phyloP scores from a whole-genome alignment of 768 basidiomycete genomes.

The Rhodotorula graminis region DNA sequence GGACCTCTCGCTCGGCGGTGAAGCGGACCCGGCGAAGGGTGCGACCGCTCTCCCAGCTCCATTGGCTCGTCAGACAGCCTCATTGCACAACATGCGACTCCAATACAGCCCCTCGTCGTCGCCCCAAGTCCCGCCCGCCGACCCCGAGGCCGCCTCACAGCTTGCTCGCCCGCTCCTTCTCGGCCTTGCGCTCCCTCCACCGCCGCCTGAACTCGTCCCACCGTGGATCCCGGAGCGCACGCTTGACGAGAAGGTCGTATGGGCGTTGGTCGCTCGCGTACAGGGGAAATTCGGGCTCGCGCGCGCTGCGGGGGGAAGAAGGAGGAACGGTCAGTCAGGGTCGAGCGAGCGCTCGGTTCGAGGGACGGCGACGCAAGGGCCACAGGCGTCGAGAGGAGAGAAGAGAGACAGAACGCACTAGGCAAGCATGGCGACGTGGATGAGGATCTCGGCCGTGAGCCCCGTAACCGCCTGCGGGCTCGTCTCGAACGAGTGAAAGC shows the following conservation, averaged over 20 bases:
- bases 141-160: too few species aligned
- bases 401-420: slow-evolving; percentile 27
- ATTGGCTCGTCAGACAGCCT: too few species aligned
- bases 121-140: too few species aligned
- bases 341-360: not conserved
- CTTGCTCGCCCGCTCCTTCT: not conserved
- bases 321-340: too few species aligned
- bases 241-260: slow-evolving; percentile 12
- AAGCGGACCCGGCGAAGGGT: too few species aligned
- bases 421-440: slow-evolving; percentile 38
- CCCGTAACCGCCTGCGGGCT: slow-evolving; percentile 27
- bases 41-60: too few species aligned
- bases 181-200: not conserved
- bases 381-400: too few species aligned
- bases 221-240: slow-evolving; percentile 17
- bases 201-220: slow-evolving; percentile 4
- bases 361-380: too few species aligned
- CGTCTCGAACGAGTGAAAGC: slow-evolving; percentile 35
- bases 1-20: too few species aligned
- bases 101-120: too few species aligned
- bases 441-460: slow-evolving; percentile 42
- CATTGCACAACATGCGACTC: too few species aligned
- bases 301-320: not conserved
- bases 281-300: slow-evolving; percentile 31
- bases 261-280: slow-evolving; percentile 18